Evolutionary conservation across 2,329 filamentous ascomycete species (phyloP), one percentile per base, ranked within the genome.

Genomic region (Phialophora verrucosa): DNA sequence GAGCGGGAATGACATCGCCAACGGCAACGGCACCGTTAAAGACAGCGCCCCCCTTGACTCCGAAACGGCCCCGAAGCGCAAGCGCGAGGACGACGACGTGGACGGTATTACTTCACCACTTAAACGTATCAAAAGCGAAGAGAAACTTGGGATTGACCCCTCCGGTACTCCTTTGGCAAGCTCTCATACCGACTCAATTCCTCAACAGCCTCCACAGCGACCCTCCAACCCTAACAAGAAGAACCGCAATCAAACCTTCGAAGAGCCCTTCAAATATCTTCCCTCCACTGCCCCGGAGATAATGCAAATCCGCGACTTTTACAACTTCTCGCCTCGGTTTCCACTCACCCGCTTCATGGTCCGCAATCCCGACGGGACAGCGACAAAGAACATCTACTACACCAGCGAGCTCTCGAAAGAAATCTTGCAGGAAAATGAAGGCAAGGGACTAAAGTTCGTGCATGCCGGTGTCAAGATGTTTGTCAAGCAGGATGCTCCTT

Each of bases 381-480:
- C 94, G 0, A 89, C 91, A 60, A 96, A 97, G 82, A 95, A 93
- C 31, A 94, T 99, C 73, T 99, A 99, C 84, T 99, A 98, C 83
- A 96, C 93, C 11, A 93, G 90, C 42, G 86, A 87, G 4, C 85
- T 98, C 12, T 90, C 92, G 25, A 90, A 93, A 35, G 90, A 94
- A 70, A 95, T 99, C 62, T 85, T 99, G 3, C 87, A 85, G 3
- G 86, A 90, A 75, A 99, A 99, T 77, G 93, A 97, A 78, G 91
- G 92, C 51, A 89, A 91, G 31, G 93, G 93, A 54, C 90, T 98
- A 79, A 96, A 95, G 77, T 97, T 99, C 76, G 91, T 99, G 58
- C 95, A 99, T 79, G 94, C 91, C 59, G 95, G 95, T 70, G 93
- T 99, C 38, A 96, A 96, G 81, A 98, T 98, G 92, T 99, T 96